Conservation (phyloP, 345 rosid genomes). For the Populus deltoides region DNA sequence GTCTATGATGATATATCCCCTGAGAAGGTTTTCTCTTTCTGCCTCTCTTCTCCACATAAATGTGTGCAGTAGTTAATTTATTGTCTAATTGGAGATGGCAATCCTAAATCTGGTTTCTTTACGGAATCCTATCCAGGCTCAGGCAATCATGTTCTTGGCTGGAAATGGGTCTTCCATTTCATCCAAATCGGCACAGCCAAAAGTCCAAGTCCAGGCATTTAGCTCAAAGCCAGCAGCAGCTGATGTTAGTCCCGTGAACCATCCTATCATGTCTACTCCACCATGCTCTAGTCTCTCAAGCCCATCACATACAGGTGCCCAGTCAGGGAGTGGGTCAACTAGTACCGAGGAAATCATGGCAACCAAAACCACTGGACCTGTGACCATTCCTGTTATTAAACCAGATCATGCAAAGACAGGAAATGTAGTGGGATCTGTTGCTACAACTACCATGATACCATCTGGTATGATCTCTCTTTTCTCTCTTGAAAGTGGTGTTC, state of each 20-base stretch:
- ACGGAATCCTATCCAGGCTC: slow-evolving; percentile 54
- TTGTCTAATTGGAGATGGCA: neutral
- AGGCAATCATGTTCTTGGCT: slow-evolving; percentile 81
- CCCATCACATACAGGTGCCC: slow-evolving; percentile 54
- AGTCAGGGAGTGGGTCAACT: slow-evolving; percentile 42
- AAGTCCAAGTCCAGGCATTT: slow-evolving; percentile 35
- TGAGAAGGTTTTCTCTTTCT: slow-evolving; percentile 52
- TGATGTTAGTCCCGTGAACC: slow-evolving; percentile 28
- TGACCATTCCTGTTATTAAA: slow-evolving; percentile 33
- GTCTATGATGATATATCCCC: slow-evolving; percentile 72
- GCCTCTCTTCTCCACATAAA: neutral
- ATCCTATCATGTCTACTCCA: slow-evolving; percentile 25
- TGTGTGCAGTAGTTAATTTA: neutral
- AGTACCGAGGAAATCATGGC: slow-evolving; percentile 44
- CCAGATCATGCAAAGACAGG: slow-evolving; percentile 35
- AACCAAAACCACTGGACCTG: slow-evolving; percentile 35
- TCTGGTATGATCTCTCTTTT: slow-evolving; percentile 42
- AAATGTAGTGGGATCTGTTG: slow-evolving; percentile 28
- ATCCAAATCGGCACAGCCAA: slow-evolving; percentile 29
- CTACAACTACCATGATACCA: slow-evolving; percentile 45
- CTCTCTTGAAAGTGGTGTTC: neutral
- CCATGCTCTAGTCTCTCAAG: slow-evolving; percentile 42
- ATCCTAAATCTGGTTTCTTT: slow-evolving; percentile 3
- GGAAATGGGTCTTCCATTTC: slow-evolving; percentile 44
- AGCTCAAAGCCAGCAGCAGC: slow-evolving; percentile 27